A percentile compares a stretch with the other conserved stretches of the same genome.
Evolutionary conservation across 2,329 filamentous ascomycete species (phyloP).

Genomic region (Clonostachys byssicola): DNA sequence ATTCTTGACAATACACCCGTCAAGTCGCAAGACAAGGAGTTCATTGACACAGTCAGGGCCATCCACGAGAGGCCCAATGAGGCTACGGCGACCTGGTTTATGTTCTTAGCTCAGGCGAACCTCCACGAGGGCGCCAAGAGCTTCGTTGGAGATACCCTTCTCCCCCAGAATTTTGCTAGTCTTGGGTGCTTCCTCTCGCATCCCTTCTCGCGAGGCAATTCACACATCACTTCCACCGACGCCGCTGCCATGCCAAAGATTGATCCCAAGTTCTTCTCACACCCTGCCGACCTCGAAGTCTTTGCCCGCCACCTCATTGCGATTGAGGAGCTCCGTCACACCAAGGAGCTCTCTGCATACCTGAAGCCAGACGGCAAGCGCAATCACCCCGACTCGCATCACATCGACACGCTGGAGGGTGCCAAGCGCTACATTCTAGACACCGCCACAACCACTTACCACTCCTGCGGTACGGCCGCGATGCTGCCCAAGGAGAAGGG

Average conservation of each 20-base stretch:
- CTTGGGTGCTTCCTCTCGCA: constrained; percentile 37
- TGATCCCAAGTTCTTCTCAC: constrained; percentile 51
- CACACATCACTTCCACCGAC: constrained; percentile 46
- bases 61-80: too few relatives aligned
- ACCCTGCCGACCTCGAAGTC: constrained; percentile 52
- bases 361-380: constrained; percentile 26
- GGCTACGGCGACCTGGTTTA: too few relatives aligned
- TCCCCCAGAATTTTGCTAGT: background rate
- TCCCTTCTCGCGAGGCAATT: constrained; percentile 52
- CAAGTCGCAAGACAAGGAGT: too few relatives aligned
- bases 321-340: constrained; percentile 23
- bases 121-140: background rate
- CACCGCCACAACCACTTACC: constrained; percentile 31
- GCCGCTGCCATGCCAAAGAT: constrained; percentile 35
- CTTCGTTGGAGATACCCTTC: background rate
- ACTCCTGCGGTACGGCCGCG: constrained; percentile 41
- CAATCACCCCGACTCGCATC: background rate
- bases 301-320: constrained; percentile 37
- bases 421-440: constrained; percentile 24
- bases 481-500: constrained; percentile 39
- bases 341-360: constrained; percentile 29
- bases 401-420: constrained; percentile 9
- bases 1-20: too few relatives aligned
- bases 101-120: background rate
- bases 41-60: too few relatives aligned